phyloP scores from a whole-genome alignment of 2,329 filamentous ascomycete species.

The Hypoxylon sp. region DNA sequence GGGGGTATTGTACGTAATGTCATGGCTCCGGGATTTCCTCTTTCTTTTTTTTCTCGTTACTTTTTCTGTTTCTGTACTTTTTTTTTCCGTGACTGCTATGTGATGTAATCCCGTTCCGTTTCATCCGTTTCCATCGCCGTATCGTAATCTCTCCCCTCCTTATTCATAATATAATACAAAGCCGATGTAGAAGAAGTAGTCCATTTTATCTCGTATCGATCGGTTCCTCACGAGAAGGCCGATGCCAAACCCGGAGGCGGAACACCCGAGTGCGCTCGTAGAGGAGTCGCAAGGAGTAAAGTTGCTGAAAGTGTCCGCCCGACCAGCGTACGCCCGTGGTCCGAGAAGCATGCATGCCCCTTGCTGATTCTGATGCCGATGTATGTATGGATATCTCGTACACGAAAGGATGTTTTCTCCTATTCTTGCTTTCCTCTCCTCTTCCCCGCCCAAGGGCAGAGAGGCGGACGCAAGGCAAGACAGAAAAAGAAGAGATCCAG shows the following conservation, averaged over 20 bases:
- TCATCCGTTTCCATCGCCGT: neutral
- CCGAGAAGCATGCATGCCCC: neutral
- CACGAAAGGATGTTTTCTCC: constrained; percentile 1
- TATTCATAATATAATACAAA: constrained; percentile 1
- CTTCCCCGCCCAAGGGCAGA: neutral
- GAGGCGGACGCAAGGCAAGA: neutral
- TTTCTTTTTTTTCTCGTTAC: neutral
- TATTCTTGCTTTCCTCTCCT: neutral
- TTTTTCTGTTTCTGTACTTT: neutral
- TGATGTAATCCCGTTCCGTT: too few species aligned
- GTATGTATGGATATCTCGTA: constrained; percentile 2
- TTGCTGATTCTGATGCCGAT: neutral
- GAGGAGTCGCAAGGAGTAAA: neutral
- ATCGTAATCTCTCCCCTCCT: neutral
- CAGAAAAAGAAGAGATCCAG: neutral
- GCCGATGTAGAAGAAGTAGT: too few species aligned
- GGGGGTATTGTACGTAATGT: too few species aligned
- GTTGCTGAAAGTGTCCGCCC: neutral
- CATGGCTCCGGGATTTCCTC: too few species aligned
- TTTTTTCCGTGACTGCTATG: neutral
- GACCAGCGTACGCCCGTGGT: neutral
- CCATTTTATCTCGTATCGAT: neutral
- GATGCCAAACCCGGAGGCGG: neutral
- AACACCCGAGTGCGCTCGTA: neutral
- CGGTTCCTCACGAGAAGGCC: neutral